These are phyloP conservation scores for Leishmania guyanensis DNA, from an alignment of 208 protist genomes.

Conservation along the genomic window DNA sequence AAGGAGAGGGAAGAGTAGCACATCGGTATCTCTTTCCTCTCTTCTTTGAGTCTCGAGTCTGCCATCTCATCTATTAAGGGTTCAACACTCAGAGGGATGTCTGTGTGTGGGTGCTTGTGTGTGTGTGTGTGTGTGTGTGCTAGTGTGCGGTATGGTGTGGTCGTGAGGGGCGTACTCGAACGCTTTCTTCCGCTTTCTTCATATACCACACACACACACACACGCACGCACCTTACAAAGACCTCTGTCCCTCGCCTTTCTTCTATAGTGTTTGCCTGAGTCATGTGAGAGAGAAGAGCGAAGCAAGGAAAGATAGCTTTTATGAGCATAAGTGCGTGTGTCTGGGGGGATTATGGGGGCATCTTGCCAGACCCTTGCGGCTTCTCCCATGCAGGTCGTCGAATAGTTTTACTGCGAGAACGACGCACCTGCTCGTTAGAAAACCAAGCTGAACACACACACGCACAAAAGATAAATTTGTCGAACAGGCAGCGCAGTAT, in stretches of 20 bases:
- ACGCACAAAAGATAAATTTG: neutral
- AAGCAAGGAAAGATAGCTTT: neutral
- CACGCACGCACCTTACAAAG: neutral
- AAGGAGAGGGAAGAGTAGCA: neutral
- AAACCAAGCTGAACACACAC: neutral
- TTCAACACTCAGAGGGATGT: constrained; percentile 28
- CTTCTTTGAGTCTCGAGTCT: neutral
- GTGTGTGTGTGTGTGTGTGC: constrained; percentile 5
- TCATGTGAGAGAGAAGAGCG: constrained; percentile 84
- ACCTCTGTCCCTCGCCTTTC: constrained; percentile 5
- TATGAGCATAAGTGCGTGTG: neutral
- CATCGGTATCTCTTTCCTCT: neutral
- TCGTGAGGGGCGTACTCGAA: neutral
- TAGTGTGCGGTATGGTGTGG: constrained; percentile 4
- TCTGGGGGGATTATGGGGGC: neutral
- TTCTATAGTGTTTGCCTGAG: constrained; percentile 73
- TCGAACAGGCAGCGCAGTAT: neutral
- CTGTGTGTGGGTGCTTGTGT: constrained; percentile 9
- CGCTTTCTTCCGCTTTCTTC: neutral
- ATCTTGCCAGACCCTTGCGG: neutral
- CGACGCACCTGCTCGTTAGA: neutral
- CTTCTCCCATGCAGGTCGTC: neutral
- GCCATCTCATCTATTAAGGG: constrained; percentile 87
- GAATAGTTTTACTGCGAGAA: neutral
- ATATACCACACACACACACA: neutral